These are phyloP conservation scores for Xerocomus amazonicus DNA, from an alignment of 1,284 basidiomycete species.

Conservation along the genomic window DNA sequence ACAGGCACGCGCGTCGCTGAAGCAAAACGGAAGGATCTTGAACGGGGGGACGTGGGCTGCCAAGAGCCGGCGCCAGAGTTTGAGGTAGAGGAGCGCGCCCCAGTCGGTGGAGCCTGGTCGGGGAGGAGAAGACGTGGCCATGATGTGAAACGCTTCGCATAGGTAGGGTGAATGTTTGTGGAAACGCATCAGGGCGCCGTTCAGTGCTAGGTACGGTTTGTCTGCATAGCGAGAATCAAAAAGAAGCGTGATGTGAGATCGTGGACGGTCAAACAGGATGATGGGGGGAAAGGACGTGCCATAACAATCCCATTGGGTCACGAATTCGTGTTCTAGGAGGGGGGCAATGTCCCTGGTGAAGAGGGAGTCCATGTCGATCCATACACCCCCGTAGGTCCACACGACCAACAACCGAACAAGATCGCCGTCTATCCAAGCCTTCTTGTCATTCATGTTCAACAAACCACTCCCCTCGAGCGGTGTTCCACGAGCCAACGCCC, in stretches of 20 bases:
- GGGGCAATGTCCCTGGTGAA: constrained; percentile 82
- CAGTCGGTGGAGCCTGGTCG: constrained; percentile 81
- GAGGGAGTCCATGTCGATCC: constrained; percentile 95
- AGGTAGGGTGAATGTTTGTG: constrained; percentile 85
- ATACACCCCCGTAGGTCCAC: constrained; percentile 87
- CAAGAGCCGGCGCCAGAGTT: constrained; percentile 83
- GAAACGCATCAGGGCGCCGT: constrained; percentile 94
- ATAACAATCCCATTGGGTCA: constrained; percentile 96
- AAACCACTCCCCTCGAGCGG: constrained; percentile 64
- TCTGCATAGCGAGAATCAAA: constrained; percentile 42
- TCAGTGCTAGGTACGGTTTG: constrained; percentile 83
- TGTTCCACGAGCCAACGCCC: constrained; percentile 67
- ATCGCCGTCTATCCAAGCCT: constrained; percentile 92
- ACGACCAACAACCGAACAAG: constrained; percentile 79
- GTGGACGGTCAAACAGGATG: background rate
- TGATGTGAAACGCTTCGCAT: constrained; percentile 91
- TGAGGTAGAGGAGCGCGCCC: constrained; percentile 87
- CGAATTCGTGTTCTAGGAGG: constrained; percentile 87
- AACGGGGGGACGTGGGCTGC: constrained; percentile 74
- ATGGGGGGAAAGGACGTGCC: constrained; percentile 48
- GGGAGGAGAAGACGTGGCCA: constrained; percentile 71
- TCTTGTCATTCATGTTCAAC: constrained; percentile 61
- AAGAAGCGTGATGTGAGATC: background rate
- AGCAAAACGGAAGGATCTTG: constrained; percentile 89
- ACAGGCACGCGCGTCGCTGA: constrained; percentile 85